Evolutionary conservation across 345 rosid species (phyloP).

Genomic region (Psidium friedrichsthalianum): DNA sequence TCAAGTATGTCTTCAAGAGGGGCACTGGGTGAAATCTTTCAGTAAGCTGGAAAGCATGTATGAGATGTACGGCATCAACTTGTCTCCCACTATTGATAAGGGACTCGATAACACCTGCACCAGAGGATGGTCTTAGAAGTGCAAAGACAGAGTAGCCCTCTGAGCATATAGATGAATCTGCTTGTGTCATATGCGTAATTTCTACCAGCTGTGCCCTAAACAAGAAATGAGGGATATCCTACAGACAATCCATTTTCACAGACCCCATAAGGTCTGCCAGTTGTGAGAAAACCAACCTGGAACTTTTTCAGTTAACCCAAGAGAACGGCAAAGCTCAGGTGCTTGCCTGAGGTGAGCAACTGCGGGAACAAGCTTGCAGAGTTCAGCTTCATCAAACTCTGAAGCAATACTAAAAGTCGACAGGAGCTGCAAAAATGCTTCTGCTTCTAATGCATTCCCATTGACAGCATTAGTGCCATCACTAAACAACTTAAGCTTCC

Average conservation of each 20-base stretch:
- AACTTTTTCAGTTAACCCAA: slow-evolving; percentile 51
- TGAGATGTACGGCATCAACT: slow-evolving; percentile 45
- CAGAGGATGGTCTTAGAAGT: not conserved
- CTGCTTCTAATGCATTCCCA: slow-evolving; percentile 49
- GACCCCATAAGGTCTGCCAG: slow-evolving; percentile 25
- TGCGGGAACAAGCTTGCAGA: slow-evolving; percentile 55
- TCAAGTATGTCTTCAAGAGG: slow-evolving; percentile 38
- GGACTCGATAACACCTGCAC: slow-evolving; percentile 37
- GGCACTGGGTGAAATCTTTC: slow-evolving; percentile 47
- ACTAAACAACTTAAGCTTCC: slow-evolving; percentile 53
- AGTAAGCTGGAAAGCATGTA: slow-evolving; percentile 41
- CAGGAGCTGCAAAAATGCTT: slow-evolving; percentile 58
- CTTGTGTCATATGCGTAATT: not conserved
- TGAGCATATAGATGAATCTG: not conserved
- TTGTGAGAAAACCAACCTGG: slow-evolving; percentile 53
- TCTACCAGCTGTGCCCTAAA: not conserved
- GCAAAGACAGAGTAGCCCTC: not conserved
- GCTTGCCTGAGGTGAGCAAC: slow-evolving; percentile 46
- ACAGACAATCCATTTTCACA: slow-evolving; percentile 14
- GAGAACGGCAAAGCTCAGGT: slow-evolving; percentile 52
- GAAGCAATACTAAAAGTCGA: slow-evolving; percentile 57
- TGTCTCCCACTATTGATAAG: slow-evolving; percentile 35
- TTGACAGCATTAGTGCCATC: slow-evolving; percentile 35
- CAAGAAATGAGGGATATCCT: slow-evolving; percentile 3
- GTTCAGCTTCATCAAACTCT: slow-evolving; percentile 54